phyloP scores from a whole-genome alignment of 805 yeast genomes.

The Wickerhamiella musiphila region DNA sequence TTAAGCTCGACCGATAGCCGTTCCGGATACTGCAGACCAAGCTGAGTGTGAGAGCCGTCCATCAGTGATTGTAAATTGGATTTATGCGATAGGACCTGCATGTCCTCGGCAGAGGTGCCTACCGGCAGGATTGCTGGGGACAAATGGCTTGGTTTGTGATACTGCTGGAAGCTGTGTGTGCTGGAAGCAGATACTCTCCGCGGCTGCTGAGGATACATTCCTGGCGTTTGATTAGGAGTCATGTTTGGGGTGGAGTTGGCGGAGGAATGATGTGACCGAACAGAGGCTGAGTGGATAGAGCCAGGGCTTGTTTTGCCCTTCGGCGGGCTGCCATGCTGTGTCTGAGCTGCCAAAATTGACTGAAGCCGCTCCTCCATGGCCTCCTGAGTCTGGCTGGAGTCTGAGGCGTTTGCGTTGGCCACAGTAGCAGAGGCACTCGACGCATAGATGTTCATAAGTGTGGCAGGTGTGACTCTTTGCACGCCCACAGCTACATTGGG shows the following conservation, averaged over 20 bases:
- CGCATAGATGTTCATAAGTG: background rate
- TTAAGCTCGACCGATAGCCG: slow-evolving; percentile 23
- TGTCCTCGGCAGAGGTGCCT: background rate
- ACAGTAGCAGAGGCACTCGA: too few relatives aligned
- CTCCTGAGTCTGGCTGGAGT: too few relatives aligned
- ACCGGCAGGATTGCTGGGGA: slow-evolving; percentile 1
- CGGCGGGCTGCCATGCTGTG: background rate
- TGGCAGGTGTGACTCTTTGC: slow-evolving; percentile 1
- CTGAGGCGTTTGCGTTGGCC: too few relatives aligned
- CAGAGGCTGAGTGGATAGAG: too few relatives aligned
- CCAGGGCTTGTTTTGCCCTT: background rate
- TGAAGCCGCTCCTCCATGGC: slow-evolving; percentile 1
- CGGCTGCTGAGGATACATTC: too few relatives aligned
- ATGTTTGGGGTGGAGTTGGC: too few relatives aligned
- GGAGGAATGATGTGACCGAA: too few relatives aligned
- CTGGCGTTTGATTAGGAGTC: too few relatives aligned
- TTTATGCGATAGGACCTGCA: slow-evolving; percentile 20
- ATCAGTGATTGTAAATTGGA: slow-evolving; percentile 28
- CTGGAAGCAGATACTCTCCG: too few relatives aligned
- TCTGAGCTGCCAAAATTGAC: background rate
- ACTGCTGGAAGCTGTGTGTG: too few relatives aligned
- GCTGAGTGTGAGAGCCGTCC: slow-evolving; percentile 26
- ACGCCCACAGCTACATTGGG: background rate
- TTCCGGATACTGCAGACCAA: slow-evolving; percentile 27
- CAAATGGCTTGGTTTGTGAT: too few relatives aligned